phyloP scores from a whole-genome alignment of 1,139 yeast genomes.

The Geotrichum cucujoidarum region DNA sequence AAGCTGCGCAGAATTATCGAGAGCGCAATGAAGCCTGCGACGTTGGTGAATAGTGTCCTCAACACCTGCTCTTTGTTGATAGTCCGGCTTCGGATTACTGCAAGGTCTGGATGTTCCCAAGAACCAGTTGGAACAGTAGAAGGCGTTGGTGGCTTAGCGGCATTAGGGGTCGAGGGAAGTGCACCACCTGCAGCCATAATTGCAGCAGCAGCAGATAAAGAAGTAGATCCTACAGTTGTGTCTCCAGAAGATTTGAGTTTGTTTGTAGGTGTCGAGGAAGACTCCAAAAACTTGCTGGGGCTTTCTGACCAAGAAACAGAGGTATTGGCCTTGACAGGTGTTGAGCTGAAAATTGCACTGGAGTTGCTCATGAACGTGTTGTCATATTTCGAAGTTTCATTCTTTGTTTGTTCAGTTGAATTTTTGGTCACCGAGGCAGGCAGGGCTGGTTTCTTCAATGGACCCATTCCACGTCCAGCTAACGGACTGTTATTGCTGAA shows the following conservation, averaged over 20 bases:
- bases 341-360: slow-evolving; percentile 2
- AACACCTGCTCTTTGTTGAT: slow-evolving; percentile 39
- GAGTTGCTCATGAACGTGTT: slow-evolving; percentile 2
- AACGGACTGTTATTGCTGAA: slow-evolving; percentile 9
- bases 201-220: slow-evolving; percentile 5
- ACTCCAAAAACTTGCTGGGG: neutral
- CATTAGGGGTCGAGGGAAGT: slow-evolving; percentile 10
- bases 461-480: slow-evolving; percentile 4
- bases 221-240: slow-evolving; percentile 13
- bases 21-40: slow-evolving; percentile 21
- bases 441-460: neutral
- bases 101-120: slow-evolving; percentile 30
- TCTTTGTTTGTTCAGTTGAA: neutral
- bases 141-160: slow-evolving; percentile 12
- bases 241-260: slow-evolving; percentile 21
- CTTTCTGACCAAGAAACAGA: slow-evolving; percentile 1
- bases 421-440: neutral
- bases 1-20: neutral
- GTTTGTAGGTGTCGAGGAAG: slow-evolving; percentile 1
- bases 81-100: slow-evolving; percentile 25
- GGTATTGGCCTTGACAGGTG: neutral
- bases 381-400: neutral
- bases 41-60: slow-evolving; percentile 36
- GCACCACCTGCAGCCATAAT: slow-evolving; percentile 8
- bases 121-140: slow-evolving; percentile 27